Base-by-base conservation (phyloP, 2,329 filamentous ascomycete species). In the Colletotrichum sp. region DNA sequence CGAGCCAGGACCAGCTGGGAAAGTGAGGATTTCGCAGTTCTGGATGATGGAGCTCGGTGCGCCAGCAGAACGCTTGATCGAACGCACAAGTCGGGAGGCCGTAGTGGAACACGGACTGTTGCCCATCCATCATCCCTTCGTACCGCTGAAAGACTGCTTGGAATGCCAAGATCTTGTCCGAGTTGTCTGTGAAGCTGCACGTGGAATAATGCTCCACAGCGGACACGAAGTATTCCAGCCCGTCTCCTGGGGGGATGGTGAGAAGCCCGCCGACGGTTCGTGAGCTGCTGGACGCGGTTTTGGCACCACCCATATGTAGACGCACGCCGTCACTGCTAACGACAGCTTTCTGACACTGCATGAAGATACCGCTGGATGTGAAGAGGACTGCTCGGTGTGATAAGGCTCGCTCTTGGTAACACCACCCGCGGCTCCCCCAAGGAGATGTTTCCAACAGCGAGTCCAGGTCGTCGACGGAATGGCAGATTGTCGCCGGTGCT, bases 281-380 rank as follows among this genome's bases (percentile, higher is more conserved):
- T 5, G 55, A 59, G 7, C 55, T 59, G 55, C 26, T 16, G 12
- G 55, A 28, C 26, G 21, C 55, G 24, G 16, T 24, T 59, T 28
- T 59, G 21, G 55, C 1, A 26, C 18, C 26, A 0, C 8, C 0
- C 1, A 1, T 1, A 4, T 59, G 55, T 1, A 59, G 24, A 16
- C 8, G 2, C 6, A 16, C 1, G 21, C 8, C 24, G 0, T 28
- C 24, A 9, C 16, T 18, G 5, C 26, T 24, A 6, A 28, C 16
- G 8, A 59, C n/a, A 28, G 21, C 55, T 8, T 59, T 28, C 55
- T 59, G 55, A 28, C 55, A 59, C 55, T 59, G 55, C 5, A 59
- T 24, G 9, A 59, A 18, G 13, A 59, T 28, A 3, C 55, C 55
- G 26, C 24, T 59, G 26, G 21, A 18, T 1, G 55, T 28, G 55